Evolutionary conservation across 2,329 filamentous ascomycete species (phyloP), one percentile per base, ranked within the genome.

Genomic region (Calonectria pseudoreteaudii): DNA sequence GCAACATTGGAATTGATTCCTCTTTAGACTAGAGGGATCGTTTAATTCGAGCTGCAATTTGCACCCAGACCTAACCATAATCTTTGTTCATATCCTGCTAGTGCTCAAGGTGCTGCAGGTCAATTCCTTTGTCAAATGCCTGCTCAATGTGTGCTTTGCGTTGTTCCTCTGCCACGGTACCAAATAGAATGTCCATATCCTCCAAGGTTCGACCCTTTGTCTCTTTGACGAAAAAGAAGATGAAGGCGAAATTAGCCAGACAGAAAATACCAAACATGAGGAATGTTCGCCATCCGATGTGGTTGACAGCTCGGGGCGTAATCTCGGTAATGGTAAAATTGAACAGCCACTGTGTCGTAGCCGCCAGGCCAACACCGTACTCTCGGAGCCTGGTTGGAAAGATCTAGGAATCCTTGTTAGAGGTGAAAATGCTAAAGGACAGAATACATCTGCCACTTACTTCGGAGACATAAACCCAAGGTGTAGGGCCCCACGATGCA

Each of bases 321-420:
- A 78, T 66, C n/a, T 56, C 49, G 10, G 66, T 68, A 28, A 94
- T 90, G 4, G 93, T 90, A 71, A 93, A 92, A 79, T 94, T 93
- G 82, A 93, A 93, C 4, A 93, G 80, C 91, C 91, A 93, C 79
- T 93, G 91, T 0, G 90, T 92, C 1, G 91, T 89, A 2, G 92
- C 91, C 0, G 89, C 92, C 56, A 93, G 86, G 1, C 91, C 88
- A 8, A 93, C 91, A 77, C 74, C 74, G 47, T 76, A 76, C 13
- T 72, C 70, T 20, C 76, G 76, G 20, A 76, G 60, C 4, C 74
- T 69, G 18, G 72, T 71, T 11, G 74, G 74, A 66, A 75, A 75
- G 14, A 78, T 75, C 67, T 72, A 13, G 38, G 1, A 2, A 18
- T 0, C 26, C 36, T 5, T 7, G 38, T 70, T 38, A 72, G 38